phyloP scores from a whole-genome alignment of 1,139 yeast species.

The Taphrina deformans region DNA sequence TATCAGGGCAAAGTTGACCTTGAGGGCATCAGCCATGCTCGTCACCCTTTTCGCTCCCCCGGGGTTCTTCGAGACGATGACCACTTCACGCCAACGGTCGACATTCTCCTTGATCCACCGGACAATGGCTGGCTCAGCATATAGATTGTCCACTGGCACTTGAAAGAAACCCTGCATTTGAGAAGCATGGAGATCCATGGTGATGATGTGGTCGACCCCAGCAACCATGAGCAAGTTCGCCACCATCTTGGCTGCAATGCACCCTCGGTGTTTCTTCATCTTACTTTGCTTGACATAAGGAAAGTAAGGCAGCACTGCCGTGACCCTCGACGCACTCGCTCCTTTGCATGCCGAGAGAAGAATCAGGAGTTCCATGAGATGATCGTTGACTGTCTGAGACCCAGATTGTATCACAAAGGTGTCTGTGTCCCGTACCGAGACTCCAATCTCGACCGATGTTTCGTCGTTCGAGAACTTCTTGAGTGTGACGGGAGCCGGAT shows the following conservation, averaged over 20 bases:
- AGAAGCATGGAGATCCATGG: constrained; percentile 93
- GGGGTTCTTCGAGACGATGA: constrained; percentile 91
- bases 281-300: constrained; percentile 97
- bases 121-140: constrained; percentile 95
- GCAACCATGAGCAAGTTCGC: constrained; percentile 95
- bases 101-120: constrained; percentile 94
- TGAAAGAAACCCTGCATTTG: constrained; percentile 99
- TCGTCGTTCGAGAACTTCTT: constrained; percentile 95
- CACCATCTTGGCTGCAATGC: constrained; percentile 96
- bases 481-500: constrained; percentile 91
- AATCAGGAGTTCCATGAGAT: constrained; percentile 92
- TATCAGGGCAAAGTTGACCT: constrained; percentile 97
- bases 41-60: constrained; percentile 97
- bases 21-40: constrained; percentile 90
- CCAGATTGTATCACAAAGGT: constrained; percentile 95
- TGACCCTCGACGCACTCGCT: constrained; percentile 81
- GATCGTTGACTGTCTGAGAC: constrained; percentile 76
- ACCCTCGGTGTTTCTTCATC: constrained; percentile 98
- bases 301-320: constrained; percentile 92
- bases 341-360: constrained; percentile 94
- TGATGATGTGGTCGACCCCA: constrained; percentile 97
- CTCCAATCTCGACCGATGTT: constrained; percentile 93
- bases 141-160: constrained; percentile 92
- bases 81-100: constrained; percentile 80
- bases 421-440: constrained; percentile 92